Conservation (phyloP, 2,329 filamentous ascomycete genomes). For the Cladophialophora carrionii region DNA sequence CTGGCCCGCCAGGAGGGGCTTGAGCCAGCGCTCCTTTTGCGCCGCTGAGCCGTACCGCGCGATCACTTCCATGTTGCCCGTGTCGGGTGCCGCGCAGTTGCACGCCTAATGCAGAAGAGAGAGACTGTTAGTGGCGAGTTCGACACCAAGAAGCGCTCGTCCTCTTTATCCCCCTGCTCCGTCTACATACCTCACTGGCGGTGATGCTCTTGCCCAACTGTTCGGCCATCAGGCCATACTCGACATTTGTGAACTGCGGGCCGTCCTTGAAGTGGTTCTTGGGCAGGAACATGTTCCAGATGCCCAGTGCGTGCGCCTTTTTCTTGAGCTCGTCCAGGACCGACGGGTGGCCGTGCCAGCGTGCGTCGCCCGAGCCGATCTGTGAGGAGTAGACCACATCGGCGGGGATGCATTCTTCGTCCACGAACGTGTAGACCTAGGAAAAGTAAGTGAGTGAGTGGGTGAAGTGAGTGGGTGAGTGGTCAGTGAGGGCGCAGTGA, state of each 20-base stretch:
- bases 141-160: not conserved
- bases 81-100: slow-evolving; percentile 89
- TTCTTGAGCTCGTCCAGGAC: slow-evolving; percentile 88
- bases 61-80: slow-evolving; percentile 93
- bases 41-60: slow-evolving; percentile 83
- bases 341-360: slow-evolving; percentile 78
- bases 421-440: slow-evolving; percentile 89
- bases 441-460: not conserved
- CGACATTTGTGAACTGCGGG: slow-evolving; percentile 81
- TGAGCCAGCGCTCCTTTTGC: slow-evolving; percentile 76
- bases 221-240: slow-evolving; percentile 98
- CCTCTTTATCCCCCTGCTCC: not conserved
- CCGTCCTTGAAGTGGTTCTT: slow-evolving; percentile 95
- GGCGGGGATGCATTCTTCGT: slow-evolving; percentile 89
- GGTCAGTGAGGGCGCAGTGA: no score
- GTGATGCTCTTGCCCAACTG: slow-evolving; percentile 83
- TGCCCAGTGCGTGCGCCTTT: slow-evolving; percentile 77
- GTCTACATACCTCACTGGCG: slow-evolving; percentile 76
- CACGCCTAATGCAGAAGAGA: slow-evolving; percentile 42
- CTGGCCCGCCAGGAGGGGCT: slow-evolving; percentile 77
- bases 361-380: slow-evolving; percentile 67
- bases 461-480: no score
- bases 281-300: slow-evolving; percentile 99
- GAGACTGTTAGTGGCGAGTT: not conserved
- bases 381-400: slow-evolving; percentile 80